A percentile compares a stretch with the other conserved stretches of the same genome.
These are phyloP conservation scores for Moelleriella libera DNA, from an alignment of 2,329 filamentous ascomycete species.

Conservation along the genomic window DNA sequence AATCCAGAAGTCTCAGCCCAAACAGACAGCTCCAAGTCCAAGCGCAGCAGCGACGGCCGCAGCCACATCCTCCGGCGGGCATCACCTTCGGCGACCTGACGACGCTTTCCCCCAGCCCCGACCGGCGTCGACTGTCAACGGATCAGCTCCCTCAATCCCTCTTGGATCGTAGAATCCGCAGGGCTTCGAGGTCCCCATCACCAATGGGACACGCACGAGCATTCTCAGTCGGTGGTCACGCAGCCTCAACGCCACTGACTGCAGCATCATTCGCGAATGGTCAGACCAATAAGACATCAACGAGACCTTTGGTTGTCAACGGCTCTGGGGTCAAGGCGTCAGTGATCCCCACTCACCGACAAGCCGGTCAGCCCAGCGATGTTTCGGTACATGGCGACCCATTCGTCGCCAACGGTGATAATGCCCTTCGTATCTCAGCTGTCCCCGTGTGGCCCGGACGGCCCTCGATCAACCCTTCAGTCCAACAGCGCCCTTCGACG, in stretches of 20 bases:
- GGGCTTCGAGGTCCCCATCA: constrained; percentile 41
- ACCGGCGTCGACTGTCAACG: constrained; percentile 33
- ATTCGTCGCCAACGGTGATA: constrained; percentile 9
- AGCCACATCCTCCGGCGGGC: constrained; percentile 18
- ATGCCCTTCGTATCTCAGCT: constrained; percentile 13
- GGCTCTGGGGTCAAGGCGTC: constrained; percentile 26
- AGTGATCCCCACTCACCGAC: constrained; percentile 5
- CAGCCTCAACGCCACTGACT: constrained; percentile 22
- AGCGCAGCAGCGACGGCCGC: constrained; percentile 8
- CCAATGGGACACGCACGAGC: constrained; percentile 35
- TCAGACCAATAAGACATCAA: constrained; percentile 16
- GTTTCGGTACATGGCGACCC: constrained; percentile 10
- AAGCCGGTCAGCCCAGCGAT: constrained; percentile 7
- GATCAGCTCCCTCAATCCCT: constrained; percentile 40
- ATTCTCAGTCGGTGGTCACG: constrained; percentile 25
- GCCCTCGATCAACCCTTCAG: constrained; percentile 2
- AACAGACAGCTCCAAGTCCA: constrained; percentile 4
- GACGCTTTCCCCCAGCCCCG: constrained; percentile 18
- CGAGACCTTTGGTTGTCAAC: constrained; percentile 39
- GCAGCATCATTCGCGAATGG: constrained; percentile 22
- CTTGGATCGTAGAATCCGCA: constrained; percentile 36
- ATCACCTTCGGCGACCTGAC: constrained; percentile 34
- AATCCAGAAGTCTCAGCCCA: constrained; percentile 14
- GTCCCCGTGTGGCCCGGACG: constrained; percentile 1
- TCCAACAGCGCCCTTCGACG: background rate